phyloP scores from a whole-genome alignment of 768 basidiomycete genomes.

The Cystobasidiopsis lactophilus region DNA sequence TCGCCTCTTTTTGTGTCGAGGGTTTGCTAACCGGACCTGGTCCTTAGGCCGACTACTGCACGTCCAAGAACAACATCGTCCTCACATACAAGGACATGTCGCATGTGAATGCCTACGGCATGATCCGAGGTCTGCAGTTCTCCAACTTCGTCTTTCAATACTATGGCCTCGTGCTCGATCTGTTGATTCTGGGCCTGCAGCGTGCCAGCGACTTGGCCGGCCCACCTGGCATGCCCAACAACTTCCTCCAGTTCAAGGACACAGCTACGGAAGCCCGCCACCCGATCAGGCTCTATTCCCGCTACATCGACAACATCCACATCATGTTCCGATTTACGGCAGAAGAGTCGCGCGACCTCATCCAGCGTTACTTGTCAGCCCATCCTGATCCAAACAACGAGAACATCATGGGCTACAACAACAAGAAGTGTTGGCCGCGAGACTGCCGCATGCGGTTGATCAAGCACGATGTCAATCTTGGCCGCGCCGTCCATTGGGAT shows the following conservation, averaged over 20 bases:
- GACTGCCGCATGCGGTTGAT: constrained; percentile 98
- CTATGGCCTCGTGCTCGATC: constrained; percentile 75
- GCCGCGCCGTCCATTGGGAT: constrained; percentile 97
- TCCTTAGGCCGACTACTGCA: constrained; percentile 70
- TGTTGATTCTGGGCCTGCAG: constrained; percentile 88
- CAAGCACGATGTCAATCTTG: constrained; percentile 98
- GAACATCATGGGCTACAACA: constrained; percentile 97
- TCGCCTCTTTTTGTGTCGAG: not conserved
- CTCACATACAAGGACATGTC: constrained; percentile 96
- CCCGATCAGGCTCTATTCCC: constrained; percentile 92
- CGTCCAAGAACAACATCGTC: constrained; percentile 94
- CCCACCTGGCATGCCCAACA: constrained; percentile 89
- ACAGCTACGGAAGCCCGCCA: constrained; percentile 85
- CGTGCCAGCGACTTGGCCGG: constrained; percentile 98
- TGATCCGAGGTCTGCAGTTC: constrained; percentile 95
- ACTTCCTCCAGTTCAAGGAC: constrained; percentile 92
- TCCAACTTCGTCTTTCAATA: constrained; percentile 85
- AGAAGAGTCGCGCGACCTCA: constrained; percentile 89
- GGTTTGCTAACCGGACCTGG: not conserved
- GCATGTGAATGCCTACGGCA: constrained; percentile 87
- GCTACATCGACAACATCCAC: constrained; percentile 85
- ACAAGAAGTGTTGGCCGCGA: constrained; percentile 96
- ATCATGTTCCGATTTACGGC: constrained; percentile 94
- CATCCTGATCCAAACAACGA: constrained; percentile 97
- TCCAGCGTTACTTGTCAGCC: constrained; percentile 88